Percentiles rank a stretch among this genome's conserved stretches.
Conservation (phyloP, 148 eudicot genomes). For the Rhododendron henanense region DNA sequence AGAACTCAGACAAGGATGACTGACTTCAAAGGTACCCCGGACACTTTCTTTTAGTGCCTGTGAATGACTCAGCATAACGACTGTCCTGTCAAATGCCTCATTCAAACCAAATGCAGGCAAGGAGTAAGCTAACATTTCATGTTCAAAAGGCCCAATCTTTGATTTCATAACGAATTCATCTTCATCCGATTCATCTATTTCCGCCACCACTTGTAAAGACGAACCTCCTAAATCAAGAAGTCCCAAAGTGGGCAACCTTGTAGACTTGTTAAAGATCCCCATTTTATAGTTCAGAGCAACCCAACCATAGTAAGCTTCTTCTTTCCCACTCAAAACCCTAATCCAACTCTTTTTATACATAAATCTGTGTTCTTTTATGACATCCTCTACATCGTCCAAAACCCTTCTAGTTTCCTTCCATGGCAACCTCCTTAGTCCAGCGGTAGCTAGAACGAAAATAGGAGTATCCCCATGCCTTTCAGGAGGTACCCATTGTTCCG, state of each 20-base stretch:
- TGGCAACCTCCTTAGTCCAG: slow-evolving; percentile 64
- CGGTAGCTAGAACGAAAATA: slow-evolving; percentile 69
- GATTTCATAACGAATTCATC: slow-evolving; percentile 37
- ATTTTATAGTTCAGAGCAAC: slow-evolving; percentile 65
- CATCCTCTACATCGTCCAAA: slow-evolving; percentile 53
- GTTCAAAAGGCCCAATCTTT: slow-evolving; percentile 46
- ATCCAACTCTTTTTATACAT: slow-evolving; percentile 52
- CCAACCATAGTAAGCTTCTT: slow-evolving; percentile 92
- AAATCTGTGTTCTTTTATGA: slow-evolving; percentile 49
- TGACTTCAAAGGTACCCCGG: slow-evolving; percentile 35
- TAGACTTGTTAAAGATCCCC: slow-evolving; percentile 46
- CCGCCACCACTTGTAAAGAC: slow-evolving; percentile 69
- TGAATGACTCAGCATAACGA: slow-evolving; percentile 50
- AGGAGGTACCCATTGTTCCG: slow-evolving; percentile 50
- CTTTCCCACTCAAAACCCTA: slow-evolving; percentile 78
- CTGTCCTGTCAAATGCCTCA: slow-evolving; percentile 71
- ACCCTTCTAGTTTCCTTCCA: slow-evolving; percentile 32
- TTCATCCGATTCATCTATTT: slow-evolving; percentile 24
- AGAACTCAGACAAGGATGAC: slow-evolving; percentile 73
- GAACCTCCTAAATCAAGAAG: slow-evolving; percentile 93
- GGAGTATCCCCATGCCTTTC: slow-evolving; percentile 47
- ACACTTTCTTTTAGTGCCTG: slow-evolving; percentile 33
- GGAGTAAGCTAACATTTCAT: slow-evolving; percentile 56
- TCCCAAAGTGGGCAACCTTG: slow-evolving; percentile 45
- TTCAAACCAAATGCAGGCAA: slow-evolving; percentile 74